Percentiles rank a stretch among this genome's conserved stretches.
Evolutionary conservation across 768 basidiomycete genomes (phyloP).

Genomic region (Tulasnella sp.): DNA sequence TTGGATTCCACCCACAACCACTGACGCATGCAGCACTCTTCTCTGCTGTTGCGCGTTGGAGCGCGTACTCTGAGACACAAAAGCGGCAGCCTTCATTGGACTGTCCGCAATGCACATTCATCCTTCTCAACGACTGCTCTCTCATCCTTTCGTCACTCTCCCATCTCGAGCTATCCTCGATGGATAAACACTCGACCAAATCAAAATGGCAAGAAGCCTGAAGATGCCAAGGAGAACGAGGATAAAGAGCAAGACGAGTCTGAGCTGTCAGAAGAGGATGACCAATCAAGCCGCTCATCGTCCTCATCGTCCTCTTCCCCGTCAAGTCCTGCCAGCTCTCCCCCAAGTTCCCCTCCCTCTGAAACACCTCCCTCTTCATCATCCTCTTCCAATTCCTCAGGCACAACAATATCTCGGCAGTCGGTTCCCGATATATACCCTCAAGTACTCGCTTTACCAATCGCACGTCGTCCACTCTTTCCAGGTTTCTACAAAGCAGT

Average conservation of each 20-base stretch:
- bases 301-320: constrained; percentile 27
- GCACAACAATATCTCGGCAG: constrained; percentile 59
- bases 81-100: too few relatives aligned
- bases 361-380: constrained; percentile 26
- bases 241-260: constrained; percentile 19
- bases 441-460: constrained; percentile 87
- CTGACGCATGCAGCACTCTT: constrained; percentile 2
- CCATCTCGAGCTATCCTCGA: constrained; percentile 22
- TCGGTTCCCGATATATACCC: constrained; percentile 85
- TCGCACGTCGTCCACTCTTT: constrained; percentile 88
- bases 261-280: constrained; percentile 11
- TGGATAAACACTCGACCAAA: constrained; percentile 24
- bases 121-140: constrained; percentile 7
- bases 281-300: constrained; percentile 21
- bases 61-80: too few relatives aligned
- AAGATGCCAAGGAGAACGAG: constrained; percentile 3
- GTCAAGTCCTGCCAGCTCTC: constrained; percentile 29
- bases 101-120: too few relatives aligned
- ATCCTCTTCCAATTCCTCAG: constrained; percentile 16
- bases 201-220: constrained; percentile 15
- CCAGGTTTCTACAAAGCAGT: constrained; percentile 98
- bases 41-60: constrained; percentile 12
- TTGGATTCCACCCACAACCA: constrained; percentile 3
- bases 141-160: constrained; percentile 12
- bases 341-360: constrained; percentile 18